Evolutionary conservation across 768 basidiomycete genomes (phyloP), one percentile per base, ranked within the genome.

Genomic region (Termitomyces sp.): DNA sequence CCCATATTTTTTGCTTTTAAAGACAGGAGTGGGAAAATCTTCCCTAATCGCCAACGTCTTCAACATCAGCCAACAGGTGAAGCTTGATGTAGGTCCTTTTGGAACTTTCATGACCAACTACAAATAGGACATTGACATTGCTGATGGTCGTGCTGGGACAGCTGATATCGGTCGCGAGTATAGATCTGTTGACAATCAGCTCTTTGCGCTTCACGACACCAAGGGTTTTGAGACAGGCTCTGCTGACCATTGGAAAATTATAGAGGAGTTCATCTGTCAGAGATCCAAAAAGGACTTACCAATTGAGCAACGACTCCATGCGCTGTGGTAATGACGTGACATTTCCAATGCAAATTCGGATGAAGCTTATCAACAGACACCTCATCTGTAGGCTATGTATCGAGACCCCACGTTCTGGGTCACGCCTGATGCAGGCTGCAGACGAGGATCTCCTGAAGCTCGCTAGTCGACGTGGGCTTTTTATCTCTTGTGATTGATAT

Each of bases 11-110:
- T 33, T 33, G 31, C 31, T 33, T 40, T n/a, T 19, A 10, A 9
- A 55, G 54, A 55, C 38, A 30, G 54, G 54, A 48, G 54, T 55
- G 6, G 54, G 54, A 33, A 55, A 55, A 10, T 55, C 45, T 12
- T 54, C 53, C n/a, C 37, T 54, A 15, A 40, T 54, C 9, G 45
- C 45, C 45, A 54, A 30, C 37, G n/a, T 55, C 8, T 49, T 55
- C 21, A 48, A 48, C 17, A 21, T 55, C 21, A 38, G 11, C 26
- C 35, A 26, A 54, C 21, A 31, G 28, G 54, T 55, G 38, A 46
- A 14, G 12, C 35, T 35, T 35, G 12, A 35, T 14, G 6, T 35
- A 30, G 31, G 1, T 33, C 40, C 28, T 19, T 31, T 26, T n/a
- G 23, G 14, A 9, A 17, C 5, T 35, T 44, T n/a, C 12, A 42